A percentile compares a stretch with the other conserved stretches of the same genome.
Evolutionary conservation across 2,329 filamentous ascomycete genomes (phyloP).

Genomic region (Talaromyces sp.): DNA sequence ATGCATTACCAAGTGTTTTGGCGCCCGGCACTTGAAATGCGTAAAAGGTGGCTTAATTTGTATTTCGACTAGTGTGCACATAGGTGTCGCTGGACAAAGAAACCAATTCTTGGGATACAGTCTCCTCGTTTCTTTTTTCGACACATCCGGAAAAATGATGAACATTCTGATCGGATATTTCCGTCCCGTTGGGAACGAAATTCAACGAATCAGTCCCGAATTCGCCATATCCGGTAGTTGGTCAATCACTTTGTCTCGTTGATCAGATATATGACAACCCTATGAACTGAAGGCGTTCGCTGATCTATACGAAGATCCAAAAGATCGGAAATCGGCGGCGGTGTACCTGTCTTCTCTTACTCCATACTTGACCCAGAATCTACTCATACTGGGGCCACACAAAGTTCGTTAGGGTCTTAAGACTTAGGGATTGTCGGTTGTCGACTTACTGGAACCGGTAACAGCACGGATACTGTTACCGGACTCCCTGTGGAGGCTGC

Average conservation of each 20-base stretch:
- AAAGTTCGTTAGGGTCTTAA: not conserved
- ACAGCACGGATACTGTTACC: not conserved
- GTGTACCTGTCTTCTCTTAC: not conserved
- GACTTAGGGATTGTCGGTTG: not conserved
- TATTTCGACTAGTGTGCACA: not conserved
- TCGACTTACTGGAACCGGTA: not conserved
- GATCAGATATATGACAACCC: not conserved
- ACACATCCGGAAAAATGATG: not conserved
- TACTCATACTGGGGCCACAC: not conserved
- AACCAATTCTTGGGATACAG: not conserved
- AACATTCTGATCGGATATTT: not conserved
- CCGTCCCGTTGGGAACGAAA: not conserved
- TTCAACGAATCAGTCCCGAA: not conserved
- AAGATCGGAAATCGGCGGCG: conserved; percentile 1
- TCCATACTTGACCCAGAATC: not conserved
- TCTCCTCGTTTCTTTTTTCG: not conserved
- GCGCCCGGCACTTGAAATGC: not conserved
- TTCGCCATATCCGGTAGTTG: not conserved
- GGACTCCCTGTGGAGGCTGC: not conserved
- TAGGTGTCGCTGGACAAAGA: not conserved
- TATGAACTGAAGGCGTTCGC: not conserved
- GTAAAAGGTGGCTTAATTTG: not conserved
- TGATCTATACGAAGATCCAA: not conserved
- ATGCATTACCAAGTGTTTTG: not conserved
- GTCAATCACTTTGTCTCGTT: not conserved